These are phyloP conservation scores for Colletotrichum spaethianum DNA, from an alignment of 2,329 filamentous ascomycete species.

Conservation along the genomic window DNA sequence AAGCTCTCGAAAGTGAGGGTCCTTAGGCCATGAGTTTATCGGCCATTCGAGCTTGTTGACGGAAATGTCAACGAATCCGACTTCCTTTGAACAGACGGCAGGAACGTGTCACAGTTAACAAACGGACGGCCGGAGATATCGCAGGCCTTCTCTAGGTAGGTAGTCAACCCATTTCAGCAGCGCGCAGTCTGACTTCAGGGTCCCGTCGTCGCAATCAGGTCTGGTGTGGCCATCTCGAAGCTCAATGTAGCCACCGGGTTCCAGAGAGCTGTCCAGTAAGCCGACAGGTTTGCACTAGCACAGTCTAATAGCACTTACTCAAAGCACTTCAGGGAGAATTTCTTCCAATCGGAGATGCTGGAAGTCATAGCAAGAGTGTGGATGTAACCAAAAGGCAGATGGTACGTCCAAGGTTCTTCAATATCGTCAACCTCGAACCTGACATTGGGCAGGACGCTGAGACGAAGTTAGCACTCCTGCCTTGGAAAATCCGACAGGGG, in stretches of 20 bases:
- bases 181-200: slow-evolving; percentile 44
- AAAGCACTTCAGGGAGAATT: slow-evolving; percentile 61
- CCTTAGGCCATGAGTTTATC: slow-evolving; percentile 65
- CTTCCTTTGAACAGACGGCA: slow-evolving; percentile 58
- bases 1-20: slow-evolving; percentile 64
- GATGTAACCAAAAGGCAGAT: slow-evolving; percentile 68
- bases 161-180: slow-evolving; percentile 50
- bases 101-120: slow-evolving; percentile 55
- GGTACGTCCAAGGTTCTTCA: slow-evolving; percentile 65
- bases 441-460: slow-evolving; percentile 66
- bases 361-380: slow-evolving; percentile 65
- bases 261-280: slow-evolving; percentile 42
- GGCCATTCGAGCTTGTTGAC: slow-evolving; percentile 65
- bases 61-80: slow-evolving; percentile 67
- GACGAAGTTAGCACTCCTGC: not conserved
- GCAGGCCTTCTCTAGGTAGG: slow-evolving; percentile 49
- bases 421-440: slow-evolving; percentile 69
- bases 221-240: slow-evolving; percentile 58
- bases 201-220: slow-evolving; percentile 58
- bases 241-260: slow-evolving; percentile 61
- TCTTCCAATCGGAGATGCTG: slow-evolving; percentile 65
- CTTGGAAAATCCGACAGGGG: not conserved
- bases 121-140: slow-evolving; percentile 48
- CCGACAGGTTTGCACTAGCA: not conserved
- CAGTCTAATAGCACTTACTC: slow-evolving; percentile 42